These are phyloP conservation scores for Microstegium vimineum DNA, from an alignment of 176 grass and related monocot species.

Conservation along the genomic window DNA sequence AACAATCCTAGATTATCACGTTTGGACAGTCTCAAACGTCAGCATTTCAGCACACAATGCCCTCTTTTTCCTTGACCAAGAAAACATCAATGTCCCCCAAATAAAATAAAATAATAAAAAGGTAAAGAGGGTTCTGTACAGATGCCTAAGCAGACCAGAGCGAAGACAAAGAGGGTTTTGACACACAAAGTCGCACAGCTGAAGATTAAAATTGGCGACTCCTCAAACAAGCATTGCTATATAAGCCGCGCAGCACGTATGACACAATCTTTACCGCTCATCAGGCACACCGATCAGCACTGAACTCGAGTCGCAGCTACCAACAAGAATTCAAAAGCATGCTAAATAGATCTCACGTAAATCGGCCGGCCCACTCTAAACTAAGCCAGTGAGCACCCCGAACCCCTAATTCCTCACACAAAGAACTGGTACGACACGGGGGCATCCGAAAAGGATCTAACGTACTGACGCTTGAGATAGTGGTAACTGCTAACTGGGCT, in stretches of 20 bases:
- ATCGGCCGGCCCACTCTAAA: not conserved
- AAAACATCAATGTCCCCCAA: not conserved
- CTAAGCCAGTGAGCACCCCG: not conserved
- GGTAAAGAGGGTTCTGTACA: no score
- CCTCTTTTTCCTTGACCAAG: not conserved
- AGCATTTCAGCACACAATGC: not conserved
- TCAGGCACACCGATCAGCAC: not conserved
- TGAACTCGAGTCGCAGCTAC: not conserved
- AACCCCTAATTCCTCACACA: not conserved
- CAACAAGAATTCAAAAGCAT: not conserved
- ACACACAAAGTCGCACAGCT: not conserved
- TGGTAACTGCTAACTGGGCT: not conserved
- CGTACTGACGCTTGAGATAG: not conserved
- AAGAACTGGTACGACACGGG: not conserved
- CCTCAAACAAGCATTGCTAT: not conserved
- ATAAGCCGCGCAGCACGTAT: not conserved
- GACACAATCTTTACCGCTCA: not conserved
- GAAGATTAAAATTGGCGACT: not conserved
- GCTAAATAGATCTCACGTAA: constrained; percentile 12
- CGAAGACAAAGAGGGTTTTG: not conserved
- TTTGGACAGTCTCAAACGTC: not conserved
- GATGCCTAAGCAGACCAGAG: not conserved
- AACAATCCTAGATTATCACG: not conserved
- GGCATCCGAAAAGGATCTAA: not conserved
- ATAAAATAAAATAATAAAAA: not conserved